Evolutionary conservation across 192 early-diverging fungal genomes (phyloP).

Genomic region (Rhizoclosmatium sp.): DNA sequence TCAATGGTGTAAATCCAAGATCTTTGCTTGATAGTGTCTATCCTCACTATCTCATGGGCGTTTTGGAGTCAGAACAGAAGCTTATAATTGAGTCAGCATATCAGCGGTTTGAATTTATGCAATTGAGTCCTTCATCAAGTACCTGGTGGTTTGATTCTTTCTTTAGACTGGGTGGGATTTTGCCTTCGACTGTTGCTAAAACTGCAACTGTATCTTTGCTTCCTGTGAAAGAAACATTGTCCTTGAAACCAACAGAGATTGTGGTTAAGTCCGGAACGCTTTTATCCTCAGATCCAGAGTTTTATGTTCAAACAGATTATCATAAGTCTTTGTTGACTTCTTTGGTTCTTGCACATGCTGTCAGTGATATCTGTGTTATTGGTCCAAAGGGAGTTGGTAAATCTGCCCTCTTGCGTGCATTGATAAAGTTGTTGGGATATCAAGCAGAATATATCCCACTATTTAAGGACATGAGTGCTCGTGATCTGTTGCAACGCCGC

Average conservation of each 20-base stretch:
- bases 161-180: neutral
- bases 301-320: slow-evolving; percentile 31
- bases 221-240: neutral
- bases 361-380: slow-evolving; percentile 72
- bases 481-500: slow-evolving; percentile 79
- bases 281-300: neutral
- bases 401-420: slow-evolving; percentile 69
- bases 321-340: slow-evolving; percentile 37
- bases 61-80: slow-evolving; percentile 15
- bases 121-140: slow-evolving; percentile 12
- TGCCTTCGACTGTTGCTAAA: neutral
- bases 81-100: slow-evolving; percentile 17
- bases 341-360: slow-evolving; percentile 46
- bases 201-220: neutral
- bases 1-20: neutral
- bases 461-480: slow-evolving; percentile 81
- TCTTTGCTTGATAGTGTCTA: slow-evolving; percentile 24
- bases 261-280: slow-evolving; percentile 6
- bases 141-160: neutral
- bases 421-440: slow-evolving; percentile 64
- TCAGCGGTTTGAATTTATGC: slow-evolving; percentile 24
- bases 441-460: slow-evolving; percentile 74
- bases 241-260: neutral
- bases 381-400: slow-evolving; percentile 81
- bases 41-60: slow-evolving; percentile 20